These are phyloP conservation scores for Linnemannia schmuckeri DNA, from an alignment of 192 early-diverging fungal genomes.

Conservation along the genomic window DNA sequence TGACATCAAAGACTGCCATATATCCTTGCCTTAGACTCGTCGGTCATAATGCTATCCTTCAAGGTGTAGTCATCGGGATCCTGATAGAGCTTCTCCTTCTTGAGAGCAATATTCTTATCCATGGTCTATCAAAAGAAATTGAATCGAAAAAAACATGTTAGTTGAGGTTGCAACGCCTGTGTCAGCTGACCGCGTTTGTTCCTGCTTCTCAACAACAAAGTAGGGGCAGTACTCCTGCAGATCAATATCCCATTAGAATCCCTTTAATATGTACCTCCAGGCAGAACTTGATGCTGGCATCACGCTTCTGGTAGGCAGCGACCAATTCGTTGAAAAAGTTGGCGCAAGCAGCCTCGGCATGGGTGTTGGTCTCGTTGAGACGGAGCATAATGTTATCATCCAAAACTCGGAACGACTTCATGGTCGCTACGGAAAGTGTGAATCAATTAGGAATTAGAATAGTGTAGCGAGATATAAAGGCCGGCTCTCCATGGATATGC, in stretches of 20 bases:
- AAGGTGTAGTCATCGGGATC: constrained; percentile 68
- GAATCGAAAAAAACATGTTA: background rate
- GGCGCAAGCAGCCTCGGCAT: constrained; percentile 69
- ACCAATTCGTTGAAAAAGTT: constrained; percentile 76
- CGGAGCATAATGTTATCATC: constrained; percentile 87
- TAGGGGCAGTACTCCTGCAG: background rate
- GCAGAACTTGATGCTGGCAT: constrained; percentile 76
- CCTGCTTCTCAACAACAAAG: background rate
- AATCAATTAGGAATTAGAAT: background rate
- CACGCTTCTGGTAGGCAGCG: constrained; percentile 74
- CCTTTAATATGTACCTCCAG: constrained; percentile 61
- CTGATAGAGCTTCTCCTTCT: constrained; percentile 65
- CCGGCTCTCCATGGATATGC: background rate
- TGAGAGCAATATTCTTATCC: constrained; percentile 55
- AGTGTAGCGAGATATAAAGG: background rate
- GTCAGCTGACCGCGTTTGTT: background rate
- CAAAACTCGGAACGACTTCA: constrained; percentile 79
- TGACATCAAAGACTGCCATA: background rate
- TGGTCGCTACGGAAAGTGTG: constrained; percentile 57
- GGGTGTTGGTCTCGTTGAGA: constrained; percentile 81
- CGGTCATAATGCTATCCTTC: constrained; percentile 65
- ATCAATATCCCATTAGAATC: background rate
- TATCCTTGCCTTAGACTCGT: constrained; percentile 68
- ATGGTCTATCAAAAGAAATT: constrained; percentile 28
- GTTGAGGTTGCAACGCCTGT: background rate